Evolutionary conservation across 441 rosid species (phyloP), one percentile per base, ranked within the genome.

Genomic region (Pelargonium australe): DNA sequence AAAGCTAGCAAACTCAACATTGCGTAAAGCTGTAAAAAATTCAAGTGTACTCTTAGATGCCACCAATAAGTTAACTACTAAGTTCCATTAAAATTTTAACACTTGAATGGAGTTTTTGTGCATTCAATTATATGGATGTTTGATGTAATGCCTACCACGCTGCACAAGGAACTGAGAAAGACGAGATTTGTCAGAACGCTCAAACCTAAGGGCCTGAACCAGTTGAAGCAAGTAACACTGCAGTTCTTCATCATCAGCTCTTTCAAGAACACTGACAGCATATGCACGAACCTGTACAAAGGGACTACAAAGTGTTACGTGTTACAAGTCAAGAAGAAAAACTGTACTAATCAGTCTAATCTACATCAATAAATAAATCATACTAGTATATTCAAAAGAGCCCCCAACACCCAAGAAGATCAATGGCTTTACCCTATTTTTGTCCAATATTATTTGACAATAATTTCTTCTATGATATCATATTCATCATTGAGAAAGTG

Each of bases 171-270:
- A 95, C 25, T 90, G 99, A 68, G 88, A 85, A 82, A 95, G 99
- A 51, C 93, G 78, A 77, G 99, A 90, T 85, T 89, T 89, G 80
- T 95, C 98, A 47, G 95, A 84, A 78, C 96, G 90, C 76, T 95
- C 99, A 87, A 92, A 92, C 71, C 93, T 89, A 74, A 95, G 96
- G 77, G 99, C 99, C 85, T 95, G 98, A 81, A 95, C 99, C 75
- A 95, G 75, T 78, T 95, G 98, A 78, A 95, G 96, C 78, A 92
- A 83, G 85, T 95, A 95, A 81, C 99, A 95, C 81, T 90, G 95
- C 51, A 95, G 95, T 76, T 95, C 99, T 77, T 89, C 99, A 79
- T 95, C 99, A 77, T 87, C 99, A 70, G 98, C 99, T 80, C 99
- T 85, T 79, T 88, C 98, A 77, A 95, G 96, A 77, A 95, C 92